These are phyloP conservation scores for Ogataea hybrid DNA, from an alignment of 1,139 yeast genomes.

Conservation along the genomic window DNA sequence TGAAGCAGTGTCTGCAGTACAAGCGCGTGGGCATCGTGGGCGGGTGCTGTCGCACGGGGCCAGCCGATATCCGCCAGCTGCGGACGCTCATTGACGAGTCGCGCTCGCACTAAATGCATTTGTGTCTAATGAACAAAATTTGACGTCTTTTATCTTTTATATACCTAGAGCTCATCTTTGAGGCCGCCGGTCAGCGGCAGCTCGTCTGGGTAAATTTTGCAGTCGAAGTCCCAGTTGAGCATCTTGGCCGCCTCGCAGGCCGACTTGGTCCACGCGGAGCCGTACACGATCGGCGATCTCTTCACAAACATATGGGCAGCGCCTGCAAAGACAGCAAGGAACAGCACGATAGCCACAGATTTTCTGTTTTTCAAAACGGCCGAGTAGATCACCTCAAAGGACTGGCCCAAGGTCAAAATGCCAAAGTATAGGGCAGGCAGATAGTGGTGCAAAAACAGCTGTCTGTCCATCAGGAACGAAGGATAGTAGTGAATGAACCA, in stretches of 20 bases:
- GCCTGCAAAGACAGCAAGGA: constrained; percentile 47
- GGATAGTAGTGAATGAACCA: constrained; percentile 87
- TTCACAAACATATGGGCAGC: constrained; percentile 56
- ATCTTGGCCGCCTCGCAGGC: constrained; percentile 64
- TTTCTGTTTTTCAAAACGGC: constrained; percentile 44
- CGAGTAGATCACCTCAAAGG: constrained; percentile 65
- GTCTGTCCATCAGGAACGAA: constrained; percentile 91
- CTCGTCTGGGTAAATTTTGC: constrained; percentile 49
- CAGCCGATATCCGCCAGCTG: constrained; percentile 38
- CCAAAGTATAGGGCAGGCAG: constrained; percentile 90
- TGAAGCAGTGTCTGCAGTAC: constrained; percentile 37
- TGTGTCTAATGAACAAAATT: not conserved
- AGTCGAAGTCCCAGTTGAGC: constrained; percentile 82
- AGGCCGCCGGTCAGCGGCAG: constrained; percentile 12
- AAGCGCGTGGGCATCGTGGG: constrained; percentile 43
- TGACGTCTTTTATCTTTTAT: not conserved
- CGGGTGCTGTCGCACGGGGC: constrained; percentile 59
- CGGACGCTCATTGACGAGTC: constrained; percentile 14
- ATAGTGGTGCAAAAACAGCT: constrained; percentile 89
- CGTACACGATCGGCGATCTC: constrained; percentile 78
- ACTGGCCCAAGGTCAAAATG: constrained; percentile 78
- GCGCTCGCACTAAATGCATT: not conserved
- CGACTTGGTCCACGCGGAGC: constrained; percentile 72
- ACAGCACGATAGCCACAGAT: constrained; percentile 41
- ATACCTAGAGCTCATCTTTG: constrained; percentile 17